Base-by-base conservation (phyloP, 805 yeast species). In the Nakazawaea pomicola region DNA sequence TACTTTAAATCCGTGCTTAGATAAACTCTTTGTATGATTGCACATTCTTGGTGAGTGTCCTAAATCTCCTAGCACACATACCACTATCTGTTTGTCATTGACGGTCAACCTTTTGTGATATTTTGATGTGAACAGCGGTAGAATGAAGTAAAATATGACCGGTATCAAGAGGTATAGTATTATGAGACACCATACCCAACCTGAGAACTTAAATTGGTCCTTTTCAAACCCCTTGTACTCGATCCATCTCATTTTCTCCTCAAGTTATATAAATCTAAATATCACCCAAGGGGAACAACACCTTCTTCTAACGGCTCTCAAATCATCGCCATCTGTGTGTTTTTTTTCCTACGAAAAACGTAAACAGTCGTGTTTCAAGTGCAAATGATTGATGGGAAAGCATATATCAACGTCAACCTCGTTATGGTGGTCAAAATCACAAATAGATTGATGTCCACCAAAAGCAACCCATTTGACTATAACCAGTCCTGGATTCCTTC, bases 1-100 rank as follows among this genome's bases (percentile, higher is more conserved):
- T 4, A 93, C 98, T 34, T 69, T 66, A 58, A 80, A 83, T 0
- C 89, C 93, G 14, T 65, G 60, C 24, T 69, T 59, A n/a, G 83
- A 73, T 51, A 93, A 79, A 41, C 91, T 82, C 43, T 70, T 63
- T 0, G 95, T 95, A 57, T 93, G 99, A 61, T 91, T 85, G 50
- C 82, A 74, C 84, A 91, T 93, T 45, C 99, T 70, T 6, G 99
- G 99, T 0, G 97, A 90, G 55, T 89, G 95, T 11, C 96, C 96
- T 40, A 93, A 56, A 56, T 91, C 98, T 2, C 99, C 99, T 15
- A 93, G 64, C 2, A 93, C 99, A 47, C 87, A 72, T 15, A 93
- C 78, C 8, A 84, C 71, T 5, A 87, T 79, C 39, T 87, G 74
- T 47, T 70, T 76, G 45, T 68, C 11, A 44, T 28, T 33, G 23